These are phyloP conservation scores for Gaultheria prostrata DNA, from an alignment of 148 eudicot genomes.

Conservation along the genomic window DNA sequence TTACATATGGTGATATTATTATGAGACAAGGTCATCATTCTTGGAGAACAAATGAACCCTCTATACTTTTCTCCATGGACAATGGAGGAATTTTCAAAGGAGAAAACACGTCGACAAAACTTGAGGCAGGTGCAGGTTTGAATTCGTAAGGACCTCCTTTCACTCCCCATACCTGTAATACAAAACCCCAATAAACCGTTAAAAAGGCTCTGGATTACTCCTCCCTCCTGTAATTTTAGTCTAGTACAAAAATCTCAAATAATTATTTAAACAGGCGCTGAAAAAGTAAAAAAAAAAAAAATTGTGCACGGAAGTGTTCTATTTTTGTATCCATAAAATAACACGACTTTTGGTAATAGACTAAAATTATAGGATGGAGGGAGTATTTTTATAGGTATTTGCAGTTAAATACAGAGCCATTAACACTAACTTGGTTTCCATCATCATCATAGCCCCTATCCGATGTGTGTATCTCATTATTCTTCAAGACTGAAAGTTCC, in stretches of 20 bases:
- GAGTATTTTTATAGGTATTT: not conserved
- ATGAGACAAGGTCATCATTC: slow-evolving; percentile 38
- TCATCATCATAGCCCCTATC: slow-evolving; percentile 91
- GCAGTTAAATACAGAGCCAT: not conserved
- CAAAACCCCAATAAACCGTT: not conserved
- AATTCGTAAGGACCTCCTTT: slow-evolving; percentile 96
- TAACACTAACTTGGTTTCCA: slow-evolving; percentile 73
- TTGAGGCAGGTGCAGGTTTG: slow-evolving; percentile 78
- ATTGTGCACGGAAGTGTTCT: not conserved
- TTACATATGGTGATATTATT: not conserved
- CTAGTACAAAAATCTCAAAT: not conserved
- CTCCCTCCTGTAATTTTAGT: not conserved
- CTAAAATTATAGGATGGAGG: not conserved
- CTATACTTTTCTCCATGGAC: slow-evolving; percentile 73
- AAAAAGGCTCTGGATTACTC: not conserved
- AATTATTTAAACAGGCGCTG: not conserved
- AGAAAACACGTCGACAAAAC: slow-evolving; percentile 60
- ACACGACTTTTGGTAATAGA: not conserved
- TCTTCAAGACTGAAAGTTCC: slow-evolving; percentile 76
- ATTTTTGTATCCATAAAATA: not conserved
- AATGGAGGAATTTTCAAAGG: slow-evolving; percentile 61
- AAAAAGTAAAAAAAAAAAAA: not conserved
- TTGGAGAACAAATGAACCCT: slow-evolving; percentile 83
- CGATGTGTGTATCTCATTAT: slow-evolving; percentile 83
- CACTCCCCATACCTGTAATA: slow-evolving; percentile 90